A percentile compares a stretch with the other conserved stretches of the same genome.
Evolutionary conservation across 2,329 filamentous ascomycete genomes (phyloP).

Genomic region (Fusarium compactum): DNA sequence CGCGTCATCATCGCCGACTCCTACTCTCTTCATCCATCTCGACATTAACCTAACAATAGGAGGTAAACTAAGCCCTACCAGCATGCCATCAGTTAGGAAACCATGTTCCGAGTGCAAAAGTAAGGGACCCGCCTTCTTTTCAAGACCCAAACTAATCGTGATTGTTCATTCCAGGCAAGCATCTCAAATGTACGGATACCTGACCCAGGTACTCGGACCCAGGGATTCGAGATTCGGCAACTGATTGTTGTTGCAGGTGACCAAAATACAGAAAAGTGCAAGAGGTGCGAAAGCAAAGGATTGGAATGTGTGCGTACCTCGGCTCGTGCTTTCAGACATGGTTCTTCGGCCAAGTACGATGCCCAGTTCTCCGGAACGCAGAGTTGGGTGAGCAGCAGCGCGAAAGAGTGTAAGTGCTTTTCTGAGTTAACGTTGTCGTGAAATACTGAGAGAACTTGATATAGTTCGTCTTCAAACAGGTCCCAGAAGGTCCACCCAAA

Average conservation of each 20-base stretch:
- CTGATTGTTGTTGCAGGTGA: too few relatives aligned
- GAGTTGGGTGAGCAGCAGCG: constrained; percentile 41
- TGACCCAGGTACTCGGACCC: fast-evolving
- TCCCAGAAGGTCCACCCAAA: not conserved
- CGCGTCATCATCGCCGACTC: constrained; percentile 12
- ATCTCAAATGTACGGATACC: constrained; percentile 38
- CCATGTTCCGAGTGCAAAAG: constrained; percentile 42
- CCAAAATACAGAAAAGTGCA: constrained; percentile 7
- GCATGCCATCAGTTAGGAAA: constrained; percentile 31
- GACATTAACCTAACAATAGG: fast-evolving
- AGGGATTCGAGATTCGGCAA: too few relatives aligned
- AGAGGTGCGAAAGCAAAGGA: constrained; percentile 22
- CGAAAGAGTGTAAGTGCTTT: constrained; percentile 24
- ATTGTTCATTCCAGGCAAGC: constrained; percentile 23
- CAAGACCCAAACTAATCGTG: not conserved
- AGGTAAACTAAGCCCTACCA: fast-evolving
- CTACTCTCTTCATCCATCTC: not conserved
- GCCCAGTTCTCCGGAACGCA: constrained; percentile 37
- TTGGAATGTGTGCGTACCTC: constrained; percentile 26
- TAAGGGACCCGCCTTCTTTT: not conserved
- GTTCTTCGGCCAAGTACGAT: constrained; percentile 42
- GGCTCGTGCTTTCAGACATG: constrained; percentile 29
- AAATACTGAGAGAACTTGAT: fast-evolving
- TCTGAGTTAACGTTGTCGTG: fast-evolving
- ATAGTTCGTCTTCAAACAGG: constrained; percentile 41